phyloP scores from a whole-genome alignment of 2,329 filamentous ascomycete genomes.

The Leptosphaerulina australis region DNA sequence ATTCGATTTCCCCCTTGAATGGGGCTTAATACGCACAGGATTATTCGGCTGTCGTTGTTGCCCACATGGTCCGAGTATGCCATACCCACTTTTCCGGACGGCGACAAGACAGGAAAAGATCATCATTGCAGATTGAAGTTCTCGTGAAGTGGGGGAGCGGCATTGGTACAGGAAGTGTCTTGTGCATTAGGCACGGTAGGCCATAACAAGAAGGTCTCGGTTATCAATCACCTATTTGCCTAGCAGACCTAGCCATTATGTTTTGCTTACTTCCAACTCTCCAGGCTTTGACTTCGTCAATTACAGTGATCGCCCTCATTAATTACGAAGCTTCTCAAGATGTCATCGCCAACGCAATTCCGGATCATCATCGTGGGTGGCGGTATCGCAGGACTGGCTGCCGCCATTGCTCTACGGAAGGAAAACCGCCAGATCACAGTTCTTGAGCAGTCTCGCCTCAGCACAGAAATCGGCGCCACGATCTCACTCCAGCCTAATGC shows the following conservation, averaged over 20 bases:
- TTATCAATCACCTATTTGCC: neutral
- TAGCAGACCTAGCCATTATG: neutral
- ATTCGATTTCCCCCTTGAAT: neutral
- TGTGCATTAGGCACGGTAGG: neutral
- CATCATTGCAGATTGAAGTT: neutral
- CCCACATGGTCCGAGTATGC: neutral
- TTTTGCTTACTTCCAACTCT: neutral
- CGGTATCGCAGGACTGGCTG: slow-evolving; percentile 30
- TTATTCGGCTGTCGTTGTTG: neutral
- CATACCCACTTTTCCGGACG: slow-evolving; percentile 4
- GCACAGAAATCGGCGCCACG: slow-evolving; percentile 50
- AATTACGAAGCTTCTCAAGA: slow-evolving; percentile 11
- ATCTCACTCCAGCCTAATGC: slow-evolving; percentile 54
- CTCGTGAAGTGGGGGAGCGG: slow-evolving; percentile 1
- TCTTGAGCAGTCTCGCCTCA: slow-evolving; percentile 41
- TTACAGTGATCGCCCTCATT: slow-evolving; percentile 3
- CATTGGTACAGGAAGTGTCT: neutral
- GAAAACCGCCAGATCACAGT: slow-evolving; percentile 43
- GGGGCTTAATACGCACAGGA: neutral
- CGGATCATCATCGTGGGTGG: slow-evolving; percentile 42
- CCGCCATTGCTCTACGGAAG: slow-evolving; percentile 47
- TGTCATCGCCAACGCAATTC: slow-evolving; percentile 30
- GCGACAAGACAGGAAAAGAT: too few relatives aligned
- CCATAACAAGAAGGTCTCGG: neutral
- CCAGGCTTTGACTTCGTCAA: neutral